Evolutionary conservation across 2,329 filamentous ascomycete genomes (phyloP).

Genomic region (Metarhizium humberi): DNA sequence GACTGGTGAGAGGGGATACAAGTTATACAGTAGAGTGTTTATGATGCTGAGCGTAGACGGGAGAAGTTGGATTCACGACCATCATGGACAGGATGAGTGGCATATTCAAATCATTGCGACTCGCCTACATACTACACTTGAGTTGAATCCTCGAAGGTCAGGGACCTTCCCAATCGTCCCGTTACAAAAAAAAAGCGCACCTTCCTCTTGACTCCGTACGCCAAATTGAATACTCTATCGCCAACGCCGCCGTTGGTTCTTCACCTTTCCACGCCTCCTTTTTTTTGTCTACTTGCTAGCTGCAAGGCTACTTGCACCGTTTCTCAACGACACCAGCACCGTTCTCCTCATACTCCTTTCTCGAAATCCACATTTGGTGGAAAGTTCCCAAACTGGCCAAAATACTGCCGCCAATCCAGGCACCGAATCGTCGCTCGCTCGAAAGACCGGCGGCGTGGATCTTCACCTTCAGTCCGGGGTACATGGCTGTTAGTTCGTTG

Average conservation of each 20-base stretch:
- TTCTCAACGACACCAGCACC: constrained; percentile 87
- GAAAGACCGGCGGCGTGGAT: constrained; percentile 80
- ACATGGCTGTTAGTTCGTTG: constrained; percentile 70
- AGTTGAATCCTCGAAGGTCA: not conserved
- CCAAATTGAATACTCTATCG: constrained; percentile 9
- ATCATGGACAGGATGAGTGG: not conserved
- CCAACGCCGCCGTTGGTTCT: not conserved
- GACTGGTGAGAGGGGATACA: not conserved
- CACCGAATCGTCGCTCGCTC: constrained; percentile 81
- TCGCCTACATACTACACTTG: not conserved
- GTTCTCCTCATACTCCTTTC: constrained; percentile 96
- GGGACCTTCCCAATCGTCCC: not conserved
- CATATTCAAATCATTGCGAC: not conserved
- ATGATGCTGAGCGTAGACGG: too few relatives aligned
- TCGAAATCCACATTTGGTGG: constrained; percentile 98
- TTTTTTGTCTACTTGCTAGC: not conserved
- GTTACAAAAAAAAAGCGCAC: constrained; percentile 10
- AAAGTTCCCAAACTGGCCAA: constrained; percentile 92
- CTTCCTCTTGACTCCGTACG: constrained; percentile 25
- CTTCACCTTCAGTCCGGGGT: constrained; percentile 78
- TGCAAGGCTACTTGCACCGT: constrained; percentile 40
- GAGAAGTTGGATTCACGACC: not conserved
- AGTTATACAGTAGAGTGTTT: not conserved
- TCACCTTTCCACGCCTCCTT: not conserved
- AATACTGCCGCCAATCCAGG: constrained; percentile 96